Evolutionary conservation across 31 red algal genomes (phyloP).

Genomic region (Endocladia muricata): DNA sequence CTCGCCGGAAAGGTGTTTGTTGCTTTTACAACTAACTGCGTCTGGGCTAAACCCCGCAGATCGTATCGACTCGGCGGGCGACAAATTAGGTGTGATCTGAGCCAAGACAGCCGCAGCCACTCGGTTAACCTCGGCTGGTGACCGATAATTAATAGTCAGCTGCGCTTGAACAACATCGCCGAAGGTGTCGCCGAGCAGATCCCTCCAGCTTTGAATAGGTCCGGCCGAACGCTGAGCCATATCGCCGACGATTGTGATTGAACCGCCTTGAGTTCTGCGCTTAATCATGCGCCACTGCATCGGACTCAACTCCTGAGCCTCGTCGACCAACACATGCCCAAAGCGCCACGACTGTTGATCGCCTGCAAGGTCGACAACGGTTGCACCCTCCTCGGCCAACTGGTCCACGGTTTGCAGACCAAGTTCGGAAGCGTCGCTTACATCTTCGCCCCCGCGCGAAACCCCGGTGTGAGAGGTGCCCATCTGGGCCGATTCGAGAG

Average conservation of each 20-base stretch:
- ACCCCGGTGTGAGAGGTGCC: too few relatives aligned
- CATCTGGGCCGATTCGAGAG: too few relatives aligned
- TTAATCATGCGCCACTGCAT: constrained; percentile 13
- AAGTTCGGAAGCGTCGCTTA: neutral
- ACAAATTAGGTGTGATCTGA: neutral
- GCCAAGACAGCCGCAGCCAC: neutral
- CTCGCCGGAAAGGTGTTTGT: neutral
- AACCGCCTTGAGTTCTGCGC: neutral
- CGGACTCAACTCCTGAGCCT: constrained; percentile 2
- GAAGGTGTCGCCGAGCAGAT: too few relatives aligned
- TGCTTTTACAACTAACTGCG: neutral
- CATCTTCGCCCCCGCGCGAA: neutral
- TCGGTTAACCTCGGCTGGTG: too few relatives aligned
- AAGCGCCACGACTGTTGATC: constrained; percentile 7
- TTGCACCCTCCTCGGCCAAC: neutral
- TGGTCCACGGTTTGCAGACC: neutral
- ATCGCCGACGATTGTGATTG: constrained; percentile 12
- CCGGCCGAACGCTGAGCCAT: neutral
- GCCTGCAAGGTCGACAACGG: too few relatives aligned
- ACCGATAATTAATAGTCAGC: too few relatives aligned
- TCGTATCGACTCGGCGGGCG: neutral
- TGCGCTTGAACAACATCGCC: too few relatives aligned
- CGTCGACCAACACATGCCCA: constrained; percentile 13
- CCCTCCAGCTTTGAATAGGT: neutral
- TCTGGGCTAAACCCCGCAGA: neutral